Evolutionary conservation across 2,329 filamentous ascomycete genomes (phyloP).

Genomic region (Ilyonectria destructans): DNA sequence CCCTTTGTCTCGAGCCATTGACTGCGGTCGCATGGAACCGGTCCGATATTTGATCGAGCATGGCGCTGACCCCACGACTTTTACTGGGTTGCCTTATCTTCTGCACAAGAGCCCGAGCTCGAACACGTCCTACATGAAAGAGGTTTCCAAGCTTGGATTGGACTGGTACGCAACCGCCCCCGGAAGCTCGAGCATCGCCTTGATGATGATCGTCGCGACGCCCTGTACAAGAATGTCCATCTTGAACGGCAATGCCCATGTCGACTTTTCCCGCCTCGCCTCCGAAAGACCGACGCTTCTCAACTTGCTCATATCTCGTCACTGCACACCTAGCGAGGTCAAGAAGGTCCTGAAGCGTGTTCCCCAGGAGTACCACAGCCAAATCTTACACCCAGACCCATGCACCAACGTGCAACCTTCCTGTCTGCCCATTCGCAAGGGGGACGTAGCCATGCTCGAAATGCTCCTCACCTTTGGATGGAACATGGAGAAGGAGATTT

Average conservation of each 20-base stretch:
- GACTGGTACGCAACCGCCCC: slow-evolving; percentile 25
- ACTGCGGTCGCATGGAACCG: slow-evolving; percentile 3
- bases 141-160: slow-evolving; percentile 34
- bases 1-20: slow-evolving; percentile 28
- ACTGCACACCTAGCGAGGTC: not conserved
- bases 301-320: not conserved
- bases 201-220: slow-evolving; percentile 15
- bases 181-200: slow-evolving; percentile 15
- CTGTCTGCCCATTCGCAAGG: slow-evolving; percentile 31
- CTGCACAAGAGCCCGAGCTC: not conserved
- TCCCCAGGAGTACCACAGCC: slow-evolving; percentile 30
- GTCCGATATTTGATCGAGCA: slow-evolving; percentile 28
- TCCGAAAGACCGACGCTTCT: slow-evolving; percentile 37
- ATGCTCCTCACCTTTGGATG: slow-evolving; percentile 38
- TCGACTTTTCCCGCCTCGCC: slow-evolving; percentile 41
- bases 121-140: not conserved
- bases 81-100: slow-evolving; percentile 14
- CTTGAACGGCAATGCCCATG: slow-evolving; percentile 36
- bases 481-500: slow-evolving; percentile 36
- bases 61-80: slow-evolving; percentile 33
- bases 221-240: slow-evolving; percentile 8
- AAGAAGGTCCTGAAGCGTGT: slow-evolving; percentile 38
- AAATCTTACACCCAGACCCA: slow-evolving; percentile 33
- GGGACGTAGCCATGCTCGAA: slow-evolving; percentile 13
- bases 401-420: not conserved